Evolutionary conservation across 306 rosid genomes (phyloP).

Genomic region (Medicago ruthenica): DNA sequence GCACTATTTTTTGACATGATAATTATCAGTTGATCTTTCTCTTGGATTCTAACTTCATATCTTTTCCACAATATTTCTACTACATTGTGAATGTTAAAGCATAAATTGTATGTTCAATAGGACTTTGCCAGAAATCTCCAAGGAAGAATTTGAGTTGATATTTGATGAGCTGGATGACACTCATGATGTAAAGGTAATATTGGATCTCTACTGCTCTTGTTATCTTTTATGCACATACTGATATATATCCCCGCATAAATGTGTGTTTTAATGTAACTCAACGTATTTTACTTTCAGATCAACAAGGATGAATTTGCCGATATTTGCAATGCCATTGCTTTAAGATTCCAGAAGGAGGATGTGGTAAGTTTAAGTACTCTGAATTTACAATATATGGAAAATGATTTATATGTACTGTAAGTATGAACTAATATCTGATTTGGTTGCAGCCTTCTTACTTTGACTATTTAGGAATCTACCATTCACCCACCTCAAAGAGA

Average conservation of each 20-base stretch:
- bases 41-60: conserved; percentile 20
- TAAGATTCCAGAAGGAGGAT: conserved; percentile 85
- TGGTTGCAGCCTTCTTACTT: conserved; percentile 82
- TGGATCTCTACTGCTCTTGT: conserved; percentile 19
- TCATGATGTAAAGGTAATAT: conserved; percentile 76
- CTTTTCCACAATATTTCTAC: conserved; percentile 29
- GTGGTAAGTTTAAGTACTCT: conserved; percentile 58
- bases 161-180: conserved; percentile 93
- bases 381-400: conserved; percentile 34
- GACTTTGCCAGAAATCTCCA: conserved; percentile 82
- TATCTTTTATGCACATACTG: conserved; percentile 15
- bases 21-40: conserved; percentile 20
- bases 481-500: conserved; percentile 59
- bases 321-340: conserved; percentile 92
- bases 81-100: conserved; percentile 42
- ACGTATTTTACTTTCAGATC: conserved; percentile 58
- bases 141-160: conserved; percentile 86
- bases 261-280: conserved; percentile 33
- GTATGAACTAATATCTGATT: conserved; percentile 39
- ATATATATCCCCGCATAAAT: background rate
- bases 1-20: conserved; percentile 14
- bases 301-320: conserved; percentile 86
- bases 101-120: conserved; percentile 48
- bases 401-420: conserved; percentile 24
- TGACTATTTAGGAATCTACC: conserved; percentile 67